A percentile compares a stretch with the other conserved stretches of the same genome.
phyloP scores from a whole-genome alignment of 1,284 basidiomycete species.

The Puccinia polysora region DNA sequence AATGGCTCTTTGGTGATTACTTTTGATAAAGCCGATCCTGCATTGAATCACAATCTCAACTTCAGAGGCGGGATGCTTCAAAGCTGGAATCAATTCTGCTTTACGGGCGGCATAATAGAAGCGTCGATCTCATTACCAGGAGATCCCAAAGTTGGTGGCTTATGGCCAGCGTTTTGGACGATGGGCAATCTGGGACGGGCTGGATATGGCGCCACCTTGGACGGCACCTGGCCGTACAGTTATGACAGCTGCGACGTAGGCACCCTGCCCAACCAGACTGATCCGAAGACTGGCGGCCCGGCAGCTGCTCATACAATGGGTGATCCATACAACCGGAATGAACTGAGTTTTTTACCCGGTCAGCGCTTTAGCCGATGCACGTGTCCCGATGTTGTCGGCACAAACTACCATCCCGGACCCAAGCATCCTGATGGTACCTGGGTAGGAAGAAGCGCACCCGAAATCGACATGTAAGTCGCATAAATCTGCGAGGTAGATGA shows the following conservation, averaged over 20 bases:
- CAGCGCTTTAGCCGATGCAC: conserved; percentile 56
- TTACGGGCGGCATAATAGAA: conserved; percentile 72
- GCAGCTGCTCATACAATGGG: conserved; percentile 47
- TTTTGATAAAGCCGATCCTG: conserved; percentile 56
- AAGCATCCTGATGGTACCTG: conserved; percentile 50
- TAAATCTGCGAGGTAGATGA: not conserved
- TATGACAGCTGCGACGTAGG: conserved; percentile 74
- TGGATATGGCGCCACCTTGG: conserved; percentile 73
- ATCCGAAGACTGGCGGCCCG: conserved; percentile 48
- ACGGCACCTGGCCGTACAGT: conserved; percentile 69
- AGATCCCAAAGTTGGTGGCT: conserved; percentile 53
- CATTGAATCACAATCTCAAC: conserved; percentile 64
- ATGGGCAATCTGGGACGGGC: conserved; percentile 86
- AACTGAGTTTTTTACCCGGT: conserved; percentile 57
- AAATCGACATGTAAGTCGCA: conserved; percentile 52
- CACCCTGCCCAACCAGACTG: conserved; percentile 72
- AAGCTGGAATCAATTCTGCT: conserved; percentile 75
- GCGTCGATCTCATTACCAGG: conserved; percentile 78
- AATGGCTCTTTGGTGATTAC: conserved; percentile 76
- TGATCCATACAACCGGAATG: conserved; percentile 46
- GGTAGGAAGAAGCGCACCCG: conserved; percentile 51
- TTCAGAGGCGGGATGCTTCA: conserved; percentile 61
- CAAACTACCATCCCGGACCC: conserved; percentile 54
- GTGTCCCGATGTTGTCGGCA: conserved; percentile 49
- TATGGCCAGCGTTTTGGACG: conserved; percentile 80